Percentiles rank a stretch among this genome's conserved stretches.
phyloP scores from a whole-genome alignment of 805 yeast species.

The Saturnispora serradocipensis region DNA sequence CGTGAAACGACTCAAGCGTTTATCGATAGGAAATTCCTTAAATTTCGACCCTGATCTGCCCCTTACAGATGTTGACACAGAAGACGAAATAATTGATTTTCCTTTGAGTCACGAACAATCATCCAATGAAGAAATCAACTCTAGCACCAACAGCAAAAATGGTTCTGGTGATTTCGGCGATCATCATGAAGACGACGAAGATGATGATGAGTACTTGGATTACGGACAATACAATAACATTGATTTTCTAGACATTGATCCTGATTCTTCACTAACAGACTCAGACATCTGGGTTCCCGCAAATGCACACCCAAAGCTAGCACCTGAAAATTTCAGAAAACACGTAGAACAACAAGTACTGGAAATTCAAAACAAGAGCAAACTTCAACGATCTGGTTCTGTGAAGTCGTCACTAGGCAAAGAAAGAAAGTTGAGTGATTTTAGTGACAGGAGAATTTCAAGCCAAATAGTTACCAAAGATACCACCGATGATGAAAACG shows the following conservation, averaged over 20 bases:
- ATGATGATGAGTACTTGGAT: constrained; percentile 17
- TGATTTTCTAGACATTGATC: constrained; percentile 12
- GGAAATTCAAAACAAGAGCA: constrained; percentile 33
- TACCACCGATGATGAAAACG: neutral
- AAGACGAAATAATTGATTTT: neutral
- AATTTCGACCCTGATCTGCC: constrained; percentile 68
- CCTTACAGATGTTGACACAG: constrained; percentile 11
- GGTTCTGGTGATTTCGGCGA: neutral
- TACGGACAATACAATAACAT: constrained; percentile 14
- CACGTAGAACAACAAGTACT: constrained; percentile 55
- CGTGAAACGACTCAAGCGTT: constrained; percentile 63
- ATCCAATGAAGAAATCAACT: neutral
- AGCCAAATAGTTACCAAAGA: constrained; percentile 1
- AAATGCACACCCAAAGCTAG: constrained; percentile 84
- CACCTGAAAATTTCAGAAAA: constrained; percentile 74
- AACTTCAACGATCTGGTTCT: constrained; percentile 24
- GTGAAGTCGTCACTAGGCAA: constrained; percentile 20
- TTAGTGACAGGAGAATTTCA: neutral
- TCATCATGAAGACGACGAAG: neutral
- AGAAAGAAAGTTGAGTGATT: constrained; percentile 13
- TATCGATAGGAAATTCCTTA: constrained; percentile 57
- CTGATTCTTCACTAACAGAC: constrained; percentile 9
- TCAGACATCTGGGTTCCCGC: constrained; percentile 86
- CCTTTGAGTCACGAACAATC: neutral
- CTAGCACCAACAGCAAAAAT: neutral